Evolutionary conservation across 176 grass and related monocot genomes (phyloP), one percentile per base, ranked within the genome.

Genomic region (Lolium multiflorum): DNA sequence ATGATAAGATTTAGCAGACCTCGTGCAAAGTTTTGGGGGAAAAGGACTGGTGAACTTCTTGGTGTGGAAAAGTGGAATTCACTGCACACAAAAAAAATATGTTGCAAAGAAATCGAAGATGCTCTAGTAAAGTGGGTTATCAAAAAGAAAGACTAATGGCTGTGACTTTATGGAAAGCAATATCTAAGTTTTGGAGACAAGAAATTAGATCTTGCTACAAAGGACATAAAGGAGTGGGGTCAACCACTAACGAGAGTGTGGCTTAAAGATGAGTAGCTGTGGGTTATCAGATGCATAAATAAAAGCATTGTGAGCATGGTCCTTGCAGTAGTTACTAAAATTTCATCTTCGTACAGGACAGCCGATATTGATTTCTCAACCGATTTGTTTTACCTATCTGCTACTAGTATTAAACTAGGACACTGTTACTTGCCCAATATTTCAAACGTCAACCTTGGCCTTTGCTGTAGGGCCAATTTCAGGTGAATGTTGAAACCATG

Each of bases 321-420:
- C 64, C 71, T 76, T 10, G 20, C 24, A 13, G 7, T 14, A 28
- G 14, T 10, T 25, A 20, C 26, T 80, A 73, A 60, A 80, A 28
- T 3, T 17, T 69, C 16, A 64, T 63, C 62, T 47, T 79, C 76
- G 11, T 46, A 46, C 20, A 25, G 21, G 25, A 17, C 1, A 26
- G 17, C 48, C 77, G 82, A 77, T 58, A 77, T 3, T 77, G 51
- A 88, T 85, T 70, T 84, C 60, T 81, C 51, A 85, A 84, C 77
- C 21, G 71, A 81, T 85, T 81, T 84, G n/a, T 83, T 79, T 84
- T 25, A 49, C 81, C 15, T 76, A 20, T 84, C 41, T 68, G 28
- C 28, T 31, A 31, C 28, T 31, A 31, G 28, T 31, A 69, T 80
- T 80, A 81, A 86, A 81, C 13, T 89, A 50, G 13, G 75, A 68